Percentiles rank a stretch among this genome's conserved stretches.
These are phyloP conservation scores for Pachysandra terminalis DNA, from an alignment of 164 flowering plant genomes.

Conservation along the genomic window DNA sequence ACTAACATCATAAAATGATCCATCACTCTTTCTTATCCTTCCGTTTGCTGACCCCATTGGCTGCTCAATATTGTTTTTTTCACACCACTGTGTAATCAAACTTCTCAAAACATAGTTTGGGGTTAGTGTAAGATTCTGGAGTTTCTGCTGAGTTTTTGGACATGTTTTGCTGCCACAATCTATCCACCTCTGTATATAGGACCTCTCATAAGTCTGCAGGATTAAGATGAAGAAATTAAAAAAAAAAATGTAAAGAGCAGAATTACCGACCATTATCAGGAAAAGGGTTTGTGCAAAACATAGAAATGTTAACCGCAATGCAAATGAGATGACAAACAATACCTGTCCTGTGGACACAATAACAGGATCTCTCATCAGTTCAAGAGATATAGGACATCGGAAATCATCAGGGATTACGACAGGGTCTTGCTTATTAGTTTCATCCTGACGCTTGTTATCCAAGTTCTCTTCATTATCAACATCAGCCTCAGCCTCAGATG, in stretches of 20 bases:
- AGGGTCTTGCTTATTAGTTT: conserved; percentile 47
- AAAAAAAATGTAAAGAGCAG: not conserved
- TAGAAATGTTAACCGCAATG: not conserved
- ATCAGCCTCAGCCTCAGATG: conserved; percentile 25
- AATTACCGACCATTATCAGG: not conserved
- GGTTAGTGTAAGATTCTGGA: conserved; percentile 60
- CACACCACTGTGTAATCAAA: conserved; percentile 77
- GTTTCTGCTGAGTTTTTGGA: conserved; percentile 90
- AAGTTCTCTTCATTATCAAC: conserved; percentile 17
- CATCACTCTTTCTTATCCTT: conserved; percentile 62
- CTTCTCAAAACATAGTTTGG: conserved; percentile 87
- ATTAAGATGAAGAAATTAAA: conserved; percentile 7
- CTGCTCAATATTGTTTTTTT: conserved; percentile 54
- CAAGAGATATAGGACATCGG: conserved; percentile 90
- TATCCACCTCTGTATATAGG: conserved; percentile 92
- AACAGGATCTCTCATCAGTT: conserved; percentile 94
- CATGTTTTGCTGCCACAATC: conserved; percentile 81
- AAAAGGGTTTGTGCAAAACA: not conserved
- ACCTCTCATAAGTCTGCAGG: conserved; percentile 87
- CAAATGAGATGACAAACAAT: conserved; percentile 6
- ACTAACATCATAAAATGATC: conserved; percentile 64
- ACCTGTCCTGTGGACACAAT: conserved; percentile 98
- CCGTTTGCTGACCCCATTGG: conserved; percentile 53
- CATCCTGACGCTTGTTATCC: conserved; percentile 26
- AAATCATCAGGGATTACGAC: conserved; percentile 70